Conservation (phyloP, 352 stramenopile species). For the Peronospora farinosa region DNA sequence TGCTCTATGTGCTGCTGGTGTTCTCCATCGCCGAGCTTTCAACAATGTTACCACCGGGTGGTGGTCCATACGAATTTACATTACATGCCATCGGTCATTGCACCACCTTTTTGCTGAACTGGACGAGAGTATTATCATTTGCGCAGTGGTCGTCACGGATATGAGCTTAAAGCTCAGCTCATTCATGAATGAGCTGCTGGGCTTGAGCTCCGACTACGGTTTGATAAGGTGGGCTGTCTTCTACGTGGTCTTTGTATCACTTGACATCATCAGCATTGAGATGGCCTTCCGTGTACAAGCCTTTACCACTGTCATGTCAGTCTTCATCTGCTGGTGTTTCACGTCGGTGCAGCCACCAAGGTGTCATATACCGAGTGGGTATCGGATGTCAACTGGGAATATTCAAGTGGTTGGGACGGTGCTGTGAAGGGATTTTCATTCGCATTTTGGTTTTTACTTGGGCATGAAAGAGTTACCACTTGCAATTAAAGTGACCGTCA, state of each 20-base stretch:
- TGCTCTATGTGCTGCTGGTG: constrained; percentile 56
- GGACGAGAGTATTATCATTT: constrained; percentile 54
- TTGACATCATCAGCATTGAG: constrained; percentile 56
- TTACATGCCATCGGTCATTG: constrained; percentile 48
- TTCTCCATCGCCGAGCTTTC: constrained; percentile 71
- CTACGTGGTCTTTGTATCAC: constrained; percentile 52
- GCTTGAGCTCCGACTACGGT: constrained; percentile 31
- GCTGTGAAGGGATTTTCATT: constrained; percentile 57
- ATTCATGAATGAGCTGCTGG: constrained; percentile 57
- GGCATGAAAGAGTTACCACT: constrained; percentile 64
- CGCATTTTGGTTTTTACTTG: constrained; percentile 61
- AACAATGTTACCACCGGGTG: constrained; percentile 43
- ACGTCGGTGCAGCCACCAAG: constrained; percentile 48
- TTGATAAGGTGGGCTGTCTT: constrained; percentile 57
- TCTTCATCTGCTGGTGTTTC: constrained; percentile 63
- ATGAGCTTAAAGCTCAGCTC: no score
- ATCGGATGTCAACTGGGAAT: constrained; percentile 38
- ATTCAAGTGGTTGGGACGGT: constrained; percentile 38
- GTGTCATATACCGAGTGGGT: constrained; percentile 58
- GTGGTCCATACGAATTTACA: constrained; percentile 60
- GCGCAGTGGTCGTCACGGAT: constrained; percentile 49
- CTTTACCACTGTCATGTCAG: constrained; percentile 45
- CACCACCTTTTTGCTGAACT: constrained; percentile 53
- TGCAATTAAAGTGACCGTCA: constrained; percentile 58
- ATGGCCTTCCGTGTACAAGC: constrained; percentile 64